Evolutionary conservation across 202 grass and related monocot genomes (phyloP), one percentile per base, ranked within the genome.

Genomic region (Panicum virgatum): DNA sequence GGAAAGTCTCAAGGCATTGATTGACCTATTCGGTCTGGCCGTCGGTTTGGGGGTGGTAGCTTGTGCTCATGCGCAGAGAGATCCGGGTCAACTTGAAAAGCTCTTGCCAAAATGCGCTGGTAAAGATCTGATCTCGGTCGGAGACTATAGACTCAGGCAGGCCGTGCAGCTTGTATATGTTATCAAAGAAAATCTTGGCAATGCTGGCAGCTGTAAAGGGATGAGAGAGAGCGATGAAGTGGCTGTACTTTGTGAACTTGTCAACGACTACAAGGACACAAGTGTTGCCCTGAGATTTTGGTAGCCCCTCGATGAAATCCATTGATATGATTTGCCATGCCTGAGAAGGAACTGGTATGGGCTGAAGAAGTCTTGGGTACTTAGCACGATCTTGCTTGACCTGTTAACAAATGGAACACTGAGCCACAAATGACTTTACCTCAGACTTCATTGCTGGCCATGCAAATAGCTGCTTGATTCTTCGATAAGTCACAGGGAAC

Each of bases 361-460:
- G 50, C 2, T 52, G 16, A 0, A 52, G 18, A 0, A 52, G 2
- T 0, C 50, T 16, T 0, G 16, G 16, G 7, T 19, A 19, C 16
- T 19, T 18, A 7, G 50, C 5, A 0, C 51, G 0, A 8, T 54
- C 51, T 2, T 19, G 51, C 3, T 54, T 54, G 20, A 19, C 51
- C 0, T 19, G 51, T 6, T 54, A 19, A 6, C 51, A 54, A 0
- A 6, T 22, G 1, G 3, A 0, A 3, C 19, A 54, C 0, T 3
- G 3, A 2, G 2, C 0, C 1, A 54, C 51, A 8, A n/a, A 54
- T 0, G 0, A 19, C 1, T n/a, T 12, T 1, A 54, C 0, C 7
- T 1, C 18, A 2, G 18, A 9, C 19, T 54, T 54, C 51, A 54
- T 54, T 0, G 6, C 18, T 22, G n/a, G 6, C 51, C 51, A 54